Evolutionary conservation across 2,329 filamentous ascomycete species (phyloP), one percentile per base, ranked within the genome.

Genomic region (Colletotrichum sansevieriae): DNA sequence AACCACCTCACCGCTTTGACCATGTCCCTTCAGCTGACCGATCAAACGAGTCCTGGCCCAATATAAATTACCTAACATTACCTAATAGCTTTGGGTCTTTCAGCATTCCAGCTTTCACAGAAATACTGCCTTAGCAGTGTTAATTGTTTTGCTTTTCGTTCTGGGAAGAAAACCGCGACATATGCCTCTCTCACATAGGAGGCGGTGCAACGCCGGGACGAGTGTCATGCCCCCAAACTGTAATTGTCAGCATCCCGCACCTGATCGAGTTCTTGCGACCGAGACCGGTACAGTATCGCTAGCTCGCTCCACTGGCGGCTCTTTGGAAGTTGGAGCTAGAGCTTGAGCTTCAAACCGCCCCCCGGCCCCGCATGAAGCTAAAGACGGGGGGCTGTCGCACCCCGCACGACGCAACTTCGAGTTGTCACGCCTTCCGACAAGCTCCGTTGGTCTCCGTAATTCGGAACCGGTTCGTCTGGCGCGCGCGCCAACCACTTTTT

Each of bases 361-460:
- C 51, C 18, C 33, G 56, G 62, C 66, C 66, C 66, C 66, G 62
- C 62, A 69, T 69, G 56, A 25, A 66, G 66, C 66, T 66, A 69
- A 44, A 15, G 55, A 65, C 47, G 56, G 49, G 54, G 65, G 49
- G 37, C 37, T 55, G 37, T 68, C 33, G 37, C 55, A 56, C 66
- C 66, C 65, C 66, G 62, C 66, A 66, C 66, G 35, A 69, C 61
- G 66, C 66, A 69, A 61, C 62, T 43, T 61, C 25, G 49, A 56
- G 25, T 25, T 57, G 55, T 69, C 66, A 60, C 35, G 62, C 35
- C 55, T 69, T 69, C 66, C 66, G 66, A 69, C 55, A 65, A 63
- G 59, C 65, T 69, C 62, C 65, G 65, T 65, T 37, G 33, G 61
- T 60, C 61, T 68, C 65, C 65, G 65, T 56, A 56, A 20, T 43